Evolutionary conservation across 225 moss, liverwort and hornwort species (phyloP), one percentile per base, ranked within the genome.

Genomic region (Bryum argenteum): DNA sequence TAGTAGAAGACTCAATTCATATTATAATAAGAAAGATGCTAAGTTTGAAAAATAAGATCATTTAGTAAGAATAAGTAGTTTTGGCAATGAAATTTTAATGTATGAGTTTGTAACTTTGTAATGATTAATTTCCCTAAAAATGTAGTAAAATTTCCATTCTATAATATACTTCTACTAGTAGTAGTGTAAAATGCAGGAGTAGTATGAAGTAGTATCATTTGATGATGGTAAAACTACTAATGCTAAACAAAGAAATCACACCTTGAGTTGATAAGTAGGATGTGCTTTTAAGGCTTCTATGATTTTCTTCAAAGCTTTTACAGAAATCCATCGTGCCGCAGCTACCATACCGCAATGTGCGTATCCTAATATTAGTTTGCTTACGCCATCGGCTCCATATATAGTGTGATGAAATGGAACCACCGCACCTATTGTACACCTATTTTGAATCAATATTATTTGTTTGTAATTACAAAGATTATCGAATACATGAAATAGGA

Each of bases 291-390:
- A 66, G 5, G 96, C 85, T 71, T 87, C 80, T 54, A 75, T 16
- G 4, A 96, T 89, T n/a, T 75, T 83, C 7, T 81, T 77, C 0
- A 83, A 79, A 24, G 91, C 83, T 68, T 85, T 75, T 75, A 75
- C 14, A 19, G 88, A 86, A 84, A 96, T 93, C 96, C 96, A 96
- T 3, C 96, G 75, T 33, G 96, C 96, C 1, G 96, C 93, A 13
- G 96, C 96, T 2, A 96, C 96, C 96, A 96, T 96, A 45, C 96
- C 96, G 7, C 96, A 96, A 76, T 96, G 96, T 15, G 91, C 96
- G 50, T 96, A 96, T 42, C 96, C 96, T 54, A 96, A 69, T 22
- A 96, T 80, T 59, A 96, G 80, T 73, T 85, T 87, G 55, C 80
- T 91, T 9, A 93, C 85, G 12, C 96, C 96, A 63, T 91, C 82